Evolutionary conservation across 1,139 yeast species (phyloP).

Genomic region (Blastobotrys malaysiensis): DNA sequence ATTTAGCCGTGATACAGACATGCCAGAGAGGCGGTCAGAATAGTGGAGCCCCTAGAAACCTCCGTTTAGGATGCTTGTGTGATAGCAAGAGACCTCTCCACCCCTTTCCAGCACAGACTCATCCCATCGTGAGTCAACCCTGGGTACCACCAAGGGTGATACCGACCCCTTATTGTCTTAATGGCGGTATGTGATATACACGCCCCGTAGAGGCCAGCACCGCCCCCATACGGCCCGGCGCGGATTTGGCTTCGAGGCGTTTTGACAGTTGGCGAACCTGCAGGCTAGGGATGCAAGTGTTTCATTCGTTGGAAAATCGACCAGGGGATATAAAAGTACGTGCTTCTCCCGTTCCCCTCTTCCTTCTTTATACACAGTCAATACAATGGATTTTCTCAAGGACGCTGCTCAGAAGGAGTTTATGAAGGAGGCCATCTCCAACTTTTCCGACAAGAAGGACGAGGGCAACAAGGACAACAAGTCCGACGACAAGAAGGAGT

Average conservation of each 20-base stretch:
- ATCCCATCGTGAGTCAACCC: background rate
- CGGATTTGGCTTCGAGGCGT: background rate
- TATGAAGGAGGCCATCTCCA: slow-evolving; percentile 12
- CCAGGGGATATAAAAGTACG: slow-evolving; percentile 3
- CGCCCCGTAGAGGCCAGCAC: background rate
- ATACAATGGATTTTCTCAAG: slow-evolving; percentile 22
- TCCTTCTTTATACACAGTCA: background rate
- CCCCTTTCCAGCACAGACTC: background rate
- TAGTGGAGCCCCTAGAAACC: too few relatives aligned
- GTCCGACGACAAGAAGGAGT: slow-evolving; percentile 3
- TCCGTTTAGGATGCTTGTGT: slow-evolving; percentile 23
- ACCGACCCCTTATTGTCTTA: background rate
- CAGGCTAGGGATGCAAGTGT: slow-evolving; percentile 1
- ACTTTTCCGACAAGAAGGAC: slow-evolving; percentile 8
- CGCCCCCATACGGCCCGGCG: slow-evolving; percentile 15
- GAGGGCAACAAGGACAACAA: slow-evolving; percentile 6
- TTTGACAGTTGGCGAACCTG: background rate
- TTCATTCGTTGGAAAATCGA: background rate
- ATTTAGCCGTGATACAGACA: background rate
- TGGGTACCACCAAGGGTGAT: background rate
- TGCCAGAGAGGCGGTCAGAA: background rate
- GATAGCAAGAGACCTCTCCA: background rate
- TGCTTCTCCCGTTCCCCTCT: background rate
- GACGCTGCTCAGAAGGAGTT: slow-evolving; percentile 19
- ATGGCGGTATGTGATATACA: background rate